Evolutionary conservation across 371 early-diverging fungal species (phyloP).

Genomic region (Mucor piriformis): DNA sequence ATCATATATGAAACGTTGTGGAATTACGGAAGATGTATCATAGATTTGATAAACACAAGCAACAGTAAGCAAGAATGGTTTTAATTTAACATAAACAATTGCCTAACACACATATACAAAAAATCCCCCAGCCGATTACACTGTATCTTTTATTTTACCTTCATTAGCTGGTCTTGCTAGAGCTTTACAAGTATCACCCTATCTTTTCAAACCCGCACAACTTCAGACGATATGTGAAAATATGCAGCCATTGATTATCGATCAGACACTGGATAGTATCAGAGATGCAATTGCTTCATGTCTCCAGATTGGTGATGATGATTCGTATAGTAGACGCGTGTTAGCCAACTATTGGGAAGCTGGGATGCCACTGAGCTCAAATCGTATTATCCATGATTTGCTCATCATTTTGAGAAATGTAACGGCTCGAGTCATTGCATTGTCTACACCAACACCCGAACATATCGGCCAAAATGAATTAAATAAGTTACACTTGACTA

Average conservation of each 20-base stretch:
- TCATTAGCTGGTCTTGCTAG: slow-evolving; percentile 61
- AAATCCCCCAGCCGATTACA: slow-evolving; percentile 21
- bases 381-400: slow-evolving; percentile 50
- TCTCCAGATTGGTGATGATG: slow-evolving; percentile 25
- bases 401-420: slow-evolving; percentile 53
- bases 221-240: slow-evolving; percentile 46
- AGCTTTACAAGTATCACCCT: slow-evolving; percentile 56
- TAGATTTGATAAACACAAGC: slow-evolving; percentile 16
- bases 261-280: slow-evolving; percentile 43
- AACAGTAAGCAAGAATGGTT: slow-evolving; percentile 17
- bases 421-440: slow-evolving; percentile 42
- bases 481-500: slow-evolving; percentile 21
- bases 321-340: slow-evolving; percentile 26
- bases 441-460: slow-evolving; percentile 22
- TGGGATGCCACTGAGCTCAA: slow-evolving; percentile 44
- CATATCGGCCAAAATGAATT: background rate
- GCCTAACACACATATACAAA: background rate
- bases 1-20: slow-evolving; percentile 36
- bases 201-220: slow-evolving; percentile 42
- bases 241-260: slow-evolving; percentile 49
- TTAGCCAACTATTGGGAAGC: slow-evolving; percentile 45
- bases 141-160: slow-evolving; percentile 58
- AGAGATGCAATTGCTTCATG: slow-evolving; percentile 44
- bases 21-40: slow-evolving; percentile 31
- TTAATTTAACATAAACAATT: too few relatives aligned